These are phyloP conservation scores for Cyberlindnera suaveolens DNA, from an alignment of 805 yeast species.

Conservation along the genomic window DNA sequence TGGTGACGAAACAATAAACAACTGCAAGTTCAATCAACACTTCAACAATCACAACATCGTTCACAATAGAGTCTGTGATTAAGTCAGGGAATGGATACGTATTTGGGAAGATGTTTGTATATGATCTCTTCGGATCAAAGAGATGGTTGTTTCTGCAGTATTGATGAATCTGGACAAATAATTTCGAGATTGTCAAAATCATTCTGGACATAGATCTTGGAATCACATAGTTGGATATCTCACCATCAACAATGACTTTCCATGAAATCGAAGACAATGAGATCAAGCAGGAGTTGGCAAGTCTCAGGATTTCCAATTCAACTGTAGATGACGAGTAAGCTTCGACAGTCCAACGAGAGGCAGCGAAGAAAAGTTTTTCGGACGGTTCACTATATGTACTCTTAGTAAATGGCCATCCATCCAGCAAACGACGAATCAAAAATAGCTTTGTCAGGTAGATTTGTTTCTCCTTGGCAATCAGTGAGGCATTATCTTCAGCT, in stretches of 20 bases:
- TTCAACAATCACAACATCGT: constrained; percentile 65
- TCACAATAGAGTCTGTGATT: constrained; percentile 69
- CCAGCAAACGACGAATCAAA: constrained; percentile 50
- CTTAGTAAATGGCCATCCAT: constrained; percentile 27
- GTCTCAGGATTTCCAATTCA: constrained; percentile 55
- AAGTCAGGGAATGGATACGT: constrained; percentile 55
- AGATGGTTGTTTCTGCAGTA: constrained; percentile 33
- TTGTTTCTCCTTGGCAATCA: constrained; percentile 31
- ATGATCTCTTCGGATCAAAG: constrained; percentile 55
- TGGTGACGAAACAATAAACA: constrained; percentile 49
- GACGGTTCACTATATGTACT: constrained; percentile 29
- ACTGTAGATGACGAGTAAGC: constrained; percentile 36
- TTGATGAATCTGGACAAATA: constrained; percentile 48
- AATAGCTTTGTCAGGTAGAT: constrained; percentile 58
- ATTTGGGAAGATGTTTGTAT: constrained; percentile 64
- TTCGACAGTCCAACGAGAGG: constrained; percentile 53
- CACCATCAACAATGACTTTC: constrained; percentile 28
- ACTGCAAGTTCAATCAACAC: constrained; percentile 62
- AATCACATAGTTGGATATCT: constrained; percentile 29
- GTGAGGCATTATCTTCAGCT: constrained; percentile 28
- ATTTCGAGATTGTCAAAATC: constrained; percentile 46
- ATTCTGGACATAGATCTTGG: constrained; percentile 45
- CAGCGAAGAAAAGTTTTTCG: constrained; percentile 37
- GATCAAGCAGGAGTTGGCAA: constrained; percentile 54
- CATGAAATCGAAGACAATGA: constrained; percentile 39